phyloP scores from a whole-genome alignment of 345 rosid genomes.

The Ailanthus altissimus region DNA sequence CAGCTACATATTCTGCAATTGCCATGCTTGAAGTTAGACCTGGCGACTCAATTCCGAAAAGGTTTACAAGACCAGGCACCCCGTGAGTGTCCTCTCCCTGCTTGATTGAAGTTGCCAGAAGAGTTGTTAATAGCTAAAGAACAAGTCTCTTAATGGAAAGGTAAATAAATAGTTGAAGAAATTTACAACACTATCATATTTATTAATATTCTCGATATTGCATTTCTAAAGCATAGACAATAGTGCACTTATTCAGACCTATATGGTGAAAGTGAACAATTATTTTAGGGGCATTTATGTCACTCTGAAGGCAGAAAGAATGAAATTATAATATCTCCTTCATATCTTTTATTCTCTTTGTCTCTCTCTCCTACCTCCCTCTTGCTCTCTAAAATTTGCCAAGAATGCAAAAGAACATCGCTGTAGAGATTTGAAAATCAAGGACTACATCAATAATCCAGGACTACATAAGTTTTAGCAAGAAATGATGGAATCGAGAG shows the following conservation, averaged over 20 bases:
- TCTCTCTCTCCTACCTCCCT: no score
- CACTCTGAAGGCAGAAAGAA: no score
- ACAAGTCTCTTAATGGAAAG: not conserved
- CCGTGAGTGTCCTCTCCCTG: conserved; percentile 88
- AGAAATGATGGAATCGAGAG: not conserved
- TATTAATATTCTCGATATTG: not conserved
- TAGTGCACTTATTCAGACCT: not conserved
- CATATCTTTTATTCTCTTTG: no score
- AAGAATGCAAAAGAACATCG: no score
- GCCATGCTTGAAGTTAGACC: conserved; percentile 95
- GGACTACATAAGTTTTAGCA: not conserved
- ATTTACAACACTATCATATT: not conserved
- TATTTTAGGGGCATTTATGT: not conserved
- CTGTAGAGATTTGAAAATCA: not conserved
- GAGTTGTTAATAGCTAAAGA: not conserved
- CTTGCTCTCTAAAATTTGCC: no score
- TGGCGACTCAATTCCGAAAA: conserved; percentile 93
- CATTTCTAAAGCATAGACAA: not conserved
- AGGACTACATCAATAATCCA: not conserved
- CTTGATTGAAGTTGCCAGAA: conserved; percentile 8
- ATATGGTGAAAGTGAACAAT: not conserved
- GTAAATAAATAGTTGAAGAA: not conserved
- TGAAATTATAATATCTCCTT: no score
- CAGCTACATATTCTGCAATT: conserved; percentile 72
- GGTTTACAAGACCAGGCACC: conserved; percentile 81